phyloP scores from a whole-genome alignment of 164 flowering plant species.

The Euptelea pleiosperma region DNA sequence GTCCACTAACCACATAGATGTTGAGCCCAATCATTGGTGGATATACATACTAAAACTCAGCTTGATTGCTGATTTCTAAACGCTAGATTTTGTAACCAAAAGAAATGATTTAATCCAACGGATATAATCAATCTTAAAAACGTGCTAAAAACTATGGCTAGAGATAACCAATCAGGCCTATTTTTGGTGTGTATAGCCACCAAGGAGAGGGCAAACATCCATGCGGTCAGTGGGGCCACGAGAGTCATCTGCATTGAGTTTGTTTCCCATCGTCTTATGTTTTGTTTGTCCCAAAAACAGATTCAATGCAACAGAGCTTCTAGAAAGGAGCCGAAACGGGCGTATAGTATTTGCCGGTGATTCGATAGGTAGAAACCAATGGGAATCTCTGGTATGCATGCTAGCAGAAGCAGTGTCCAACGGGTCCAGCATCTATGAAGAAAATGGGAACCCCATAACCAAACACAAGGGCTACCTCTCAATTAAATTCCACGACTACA shows the following conservation, averaged over 20 bases:
- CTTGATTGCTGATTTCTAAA: no score
- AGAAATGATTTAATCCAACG: no score
- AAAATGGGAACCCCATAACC: slow-evolving; percentile 63
- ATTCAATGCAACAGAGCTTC: slow-evolving; percentile 63
- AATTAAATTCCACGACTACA: slow-evolving; percentile 57
- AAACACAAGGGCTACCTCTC: slow-evolving; percentile 83
- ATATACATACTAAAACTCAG: no score
- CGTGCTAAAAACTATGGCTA: not conserved
- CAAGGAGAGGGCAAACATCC: no score
- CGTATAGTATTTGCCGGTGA: slow-evolving; percentile 82
- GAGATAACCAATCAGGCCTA: no score
- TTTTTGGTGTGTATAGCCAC: no score
- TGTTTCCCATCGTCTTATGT: not conserved
- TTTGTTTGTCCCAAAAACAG: slow-evolving; percentile 26
- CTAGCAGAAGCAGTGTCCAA: slow-evolving; percentile 61
- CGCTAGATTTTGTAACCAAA: no score
- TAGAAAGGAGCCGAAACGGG: slow-evolving; percentile 58
- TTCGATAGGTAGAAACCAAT: slow-evolving; percentile 89
- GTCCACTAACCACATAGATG: no score
- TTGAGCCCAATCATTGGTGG: no score
- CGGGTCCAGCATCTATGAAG: slow-evolving; percentile 58
- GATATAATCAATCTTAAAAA: no score
- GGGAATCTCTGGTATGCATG: slow-evolving; percentile 96
- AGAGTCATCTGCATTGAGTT: not conserved
- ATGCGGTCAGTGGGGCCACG: no score